phyloP scores from a whole-genome alignment of 2,329 filamentous ascomycete species.

The Aspergillus fijiensis region DNA sequence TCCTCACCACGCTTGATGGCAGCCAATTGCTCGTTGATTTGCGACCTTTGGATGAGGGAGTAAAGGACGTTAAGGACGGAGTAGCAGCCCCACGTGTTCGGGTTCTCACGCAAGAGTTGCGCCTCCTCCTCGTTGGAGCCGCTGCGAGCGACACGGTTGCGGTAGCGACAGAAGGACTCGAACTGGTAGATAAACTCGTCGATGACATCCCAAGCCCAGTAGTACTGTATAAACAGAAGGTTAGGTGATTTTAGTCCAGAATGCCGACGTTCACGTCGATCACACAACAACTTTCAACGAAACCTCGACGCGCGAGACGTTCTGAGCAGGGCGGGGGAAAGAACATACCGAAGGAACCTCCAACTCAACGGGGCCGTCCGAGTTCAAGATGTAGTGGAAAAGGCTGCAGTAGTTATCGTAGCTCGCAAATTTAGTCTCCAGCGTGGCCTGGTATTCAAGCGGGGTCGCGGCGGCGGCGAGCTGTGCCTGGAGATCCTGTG shows the following conservation, averaged over 20 bases:
- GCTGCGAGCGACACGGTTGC: constrained; percentile 80
- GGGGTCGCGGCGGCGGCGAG: constrained; percentile 89
- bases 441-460: constrained; percentile 89
- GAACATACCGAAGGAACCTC: constrained; percentile 88
- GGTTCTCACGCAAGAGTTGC: constrained; percentile 87
- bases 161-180: constrained; percentile 98
- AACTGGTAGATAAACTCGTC: constrained; percentile 99
- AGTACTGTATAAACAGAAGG: constrained; percentile 63
- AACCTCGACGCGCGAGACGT: neutral
- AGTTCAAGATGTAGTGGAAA: constrained; percentile 99
- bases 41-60: constrained; percentile 95
- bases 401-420: constrained; percentile 99
- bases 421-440: constrained; percentile 97
- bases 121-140: constrained; percentile 89
- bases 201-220: constrained; percentile 99
- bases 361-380: constrained; percentile 95
- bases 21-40: constrained; percentile 95
- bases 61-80: constrained; percentile 98
- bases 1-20: constrained; percentile 96
- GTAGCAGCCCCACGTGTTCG: constrained; percentile 99
- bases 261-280: constrained; percentile 3
- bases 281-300: constrained; percentile 11
- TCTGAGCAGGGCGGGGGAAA: neutral
- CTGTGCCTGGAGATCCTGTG: constrained; percentile 90
- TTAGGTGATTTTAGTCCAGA: constrained; percentile 10